phyloP scores from a whole-genome alignment of 23 red algal genomes.

The Chondrus crispus region DNA sequence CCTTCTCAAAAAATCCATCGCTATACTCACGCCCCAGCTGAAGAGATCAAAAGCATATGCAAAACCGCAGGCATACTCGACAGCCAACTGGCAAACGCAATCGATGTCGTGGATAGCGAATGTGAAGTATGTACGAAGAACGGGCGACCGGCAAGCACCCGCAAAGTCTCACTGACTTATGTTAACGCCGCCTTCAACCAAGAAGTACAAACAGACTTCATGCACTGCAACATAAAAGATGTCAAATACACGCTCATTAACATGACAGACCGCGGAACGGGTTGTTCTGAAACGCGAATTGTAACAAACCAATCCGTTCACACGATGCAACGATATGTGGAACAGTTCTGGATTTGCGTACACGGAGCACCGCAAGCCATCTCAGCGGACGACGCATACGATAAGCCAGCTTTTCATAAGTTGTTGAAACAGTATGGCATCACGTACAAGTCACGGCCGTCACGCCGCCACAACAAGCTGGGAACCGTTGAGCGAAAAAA shows the following conservation, averaged over 20 bases:
- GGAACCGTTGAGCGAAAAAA: slow-evolving; percentile 12
- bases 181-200: not conserved
- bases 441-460: slow-evolving; percentile 9
- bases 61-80: not conserved
- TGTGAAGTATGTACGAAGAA: slow-evolving; percentile 7
- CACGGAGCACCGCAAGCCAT: not conserved
- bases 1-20: not conserved
- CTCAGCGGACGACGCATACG: slow-evolving; percentile 11
- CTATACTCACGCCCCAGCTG: not conserved
- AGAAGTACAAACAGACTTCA: not conserved
- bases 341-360: not conserved
- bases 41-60: not conserved
- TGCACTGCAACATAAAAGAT: not conserved
- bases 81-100: not conserved
- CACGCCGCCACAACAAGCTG: slow-evolving; percentile 1
- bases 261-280: not conserved
- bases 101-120: not conserved
- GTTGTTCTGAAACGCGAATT: not conserved
- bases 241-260: not conserved
- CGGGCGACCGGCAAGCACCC: not conserved
- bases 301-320: not conserved
- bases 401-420: not conserved
- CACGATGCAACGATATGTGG: not conserved
- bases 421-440: not conserved
- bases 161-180: not conserved